Base-by-base conservation (phyloP, 257 asterid genomes). In the Nicotiana tomentosiformis region DNA sequence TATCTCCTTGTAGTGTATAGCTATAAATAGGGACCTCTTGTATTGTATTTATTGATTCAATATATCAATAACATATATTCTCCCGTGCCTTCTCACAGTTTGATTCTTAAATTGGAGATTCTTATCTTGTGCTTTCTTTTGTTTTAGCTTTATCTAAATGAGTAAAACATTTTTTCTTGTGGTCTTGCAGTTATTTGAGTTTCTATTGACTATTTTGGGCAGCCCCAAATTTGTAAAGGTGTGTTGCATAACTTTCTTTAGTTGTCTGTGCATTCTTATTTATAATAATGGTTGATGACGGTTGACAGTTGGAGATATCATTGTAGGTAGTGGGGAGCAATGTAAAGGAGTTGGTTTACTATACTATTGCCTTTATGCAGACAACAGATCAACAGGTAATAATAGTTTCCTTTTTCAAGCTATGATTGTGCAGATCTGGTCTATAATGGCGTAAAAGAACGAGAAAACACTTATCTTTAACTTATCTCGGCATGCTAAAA, bases 371-470 rank as follows among this genome's bases (percentile, higher is more conserved):
- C 83, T 94, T 94, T 88, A 93, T 94, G 85, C 98, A 94, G 89
- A 93, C 93, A 87, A 92, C 99, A 2, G 98, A 96, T 86, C 97
- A 93, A 62, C 99, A 96, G 99, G 99, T 94, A 84, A 83, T 78
- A 37, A 64, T 32, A 20, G 29, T 33, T 35, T 51, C 55, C 61
- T 49, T 7, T 61, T 64, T 43, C 15, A 46, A 70, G 58, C 33
- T 43, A 53, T 15, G 10, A 3, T 70, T 70, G 58, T 70, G 77
- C 29, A 37, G 32, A 18, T 68, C 77, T 68, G 32, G 10, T 69
- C 37, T n/a, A 69, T 69, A 18, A 18, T 68, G 77, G 77, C 26
- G 7, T 35, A 33, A 18, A 68, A 67, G 77, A 67, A 67, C 7
- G 10, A 68, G 56, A 68, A n/a, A 18, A 35, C 30, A 18, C 16